Conservation (phyloP, 371 early-diverging fungal genomes). For the Mortierella sp. region DNA sequence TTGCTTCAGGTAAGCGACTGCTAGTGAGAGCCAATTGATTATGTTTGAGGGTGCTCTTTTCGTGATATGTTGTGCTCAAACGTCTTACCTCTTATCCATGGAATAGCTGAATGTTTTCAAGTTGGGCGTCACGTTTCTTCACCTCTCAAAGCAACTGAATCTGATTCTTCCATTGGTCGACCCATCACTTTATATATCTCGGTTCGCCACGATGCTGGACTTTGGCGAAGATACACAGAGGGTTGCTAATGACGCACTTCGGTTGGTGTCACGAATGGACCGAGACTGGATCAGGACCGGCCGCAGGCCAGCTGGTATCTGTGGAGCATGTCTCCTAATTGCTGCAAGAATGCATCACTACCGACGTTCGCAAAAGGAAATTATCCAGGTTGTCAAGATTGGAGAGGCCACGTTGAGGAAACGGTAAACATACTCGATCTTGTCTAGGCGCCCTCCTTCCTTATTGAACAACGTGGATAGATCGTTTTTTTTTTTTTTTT, state of each 20-base stretch:
- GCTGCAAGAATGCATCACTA: constrained; percentile 97
- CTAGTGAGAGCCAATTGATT: too few relatives aligned
- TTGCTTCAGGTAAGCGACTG: constrained; percentile 79
- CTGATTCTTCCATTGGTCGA: constrained; percentile 92
- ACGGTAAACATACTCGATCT: too few relatives aligned
- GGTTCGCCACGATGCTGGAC: constrained; percentile 93
- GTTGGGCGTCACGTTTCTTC: constrained; percentile 94
- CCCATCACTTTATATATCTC: constrained; percentile 95
- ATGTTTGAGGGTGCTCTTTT: too few relatives aligned
- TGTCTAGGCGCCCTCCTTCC: too few relatives aligned
- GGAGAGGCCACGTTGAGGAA: constrained; percentile 91
- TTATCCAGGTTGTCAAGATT: constrained; percentile 94
- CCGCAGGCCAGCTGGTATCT: constrained; percentile 98
- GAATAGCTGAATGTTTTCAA: constrained; percentile 88
- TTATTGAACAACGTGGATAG: neutral
- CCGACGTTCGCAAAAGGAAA: constrained; percentile 86
- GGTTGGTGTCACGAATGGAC: constrained; percentile 96
- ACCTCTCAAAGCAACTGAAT: constrained; percentile 81
- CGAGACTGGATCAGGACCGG: constrained; percentile 99
- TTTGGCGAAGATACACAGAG: constrained; percentile 90
- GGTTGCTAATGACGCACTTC: constrained; percentile 86
- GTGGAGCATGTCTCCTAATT: constrained; percentile 97
- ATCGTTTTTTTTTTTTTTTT: neutral
- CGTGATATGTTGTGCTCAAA: neutral
- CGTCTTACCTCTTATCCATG: neutral